Conservation (phyloP, 2,329 filamentous ascomycete genomes). For the Sporothrix variecibatus region DNA sequence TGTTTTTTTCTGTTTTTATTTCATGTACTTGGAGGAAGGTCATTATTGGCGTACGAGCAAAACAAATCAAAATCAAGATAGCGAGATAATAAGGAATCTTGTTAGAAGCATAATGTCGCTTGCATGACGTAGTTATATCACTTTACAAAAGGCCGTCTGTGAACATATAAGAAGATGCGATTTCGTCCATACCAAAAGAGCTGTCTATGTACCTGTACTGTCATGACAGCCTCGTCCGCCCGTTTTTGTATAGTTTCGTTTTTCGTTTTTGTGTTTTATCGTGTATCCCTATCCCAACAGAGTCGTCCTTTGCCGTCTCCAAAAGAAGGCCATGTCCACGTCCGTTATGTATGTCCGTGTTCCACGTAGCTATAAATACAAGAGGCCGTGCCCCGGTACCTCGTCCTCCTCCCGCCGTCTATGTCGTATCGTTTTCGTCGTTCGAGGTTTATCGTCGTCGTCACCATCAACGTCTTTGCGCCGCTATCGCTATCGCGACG, state of each 20-base stretch:
- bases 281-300: neutral
- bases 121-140: neutral
- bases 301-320: neutral
- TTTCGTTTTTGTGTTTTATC: neutral
- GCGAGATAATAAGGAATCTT: neutral
- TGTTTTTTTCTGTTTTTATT: neutral
- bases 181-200: constrained; percentile 5
- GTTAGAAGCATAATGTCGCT: neutral
- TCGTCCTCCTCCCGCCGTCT: neutral
- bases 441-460: neutral
- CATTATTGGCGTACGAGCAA: neutral
- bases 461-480: neutral
- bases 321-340: neutral
- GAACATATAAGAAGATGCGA: constrained; percentile 21
- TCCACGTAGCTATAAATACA: constrained; percentile 18
- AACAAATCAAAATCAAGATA: neutral
- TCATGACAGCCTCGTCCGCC: neutral
- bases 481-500: neutral
- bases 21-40: neutral
- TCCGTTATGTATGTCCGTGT: neutral
- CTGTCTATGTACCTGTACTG: neutral
- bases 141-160: neutral
- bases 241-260: neutral
- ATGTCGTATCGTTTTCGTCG: neutral
- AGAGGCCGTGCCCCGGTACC: neutral